A percentile compares a stretch with the other conserved stretches of the same genome.
Evolutionary conservation across 2,329 filamentous ascomycete genomes (phyloP).

Genomic region (Ilyonectria robusta): DNA sequence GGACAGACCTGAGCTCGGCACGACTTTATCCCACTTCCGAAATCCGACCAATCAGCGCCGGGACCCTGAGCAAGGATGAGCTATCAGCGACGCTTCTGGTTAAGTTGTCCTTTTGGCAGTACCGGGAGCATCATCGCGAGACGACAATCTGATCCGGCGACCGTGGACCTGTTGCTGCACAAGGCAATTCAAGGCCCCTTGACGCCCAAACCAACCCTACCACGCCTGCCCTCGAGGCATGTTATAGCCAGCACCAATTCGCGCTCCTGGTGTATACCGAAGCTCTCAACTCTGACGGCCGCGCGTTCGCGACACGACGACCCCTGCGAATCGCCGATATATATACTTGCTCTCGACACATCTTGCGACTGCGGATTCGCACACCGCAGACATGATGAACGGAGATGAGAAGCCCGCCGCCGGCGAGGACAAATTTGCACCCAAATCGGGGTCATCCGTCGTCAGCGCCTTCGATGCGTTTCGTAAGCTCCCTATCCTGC

Average conservation of each 20-base stretch:
- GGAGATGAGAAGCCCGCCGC: conserved; percentile 77
- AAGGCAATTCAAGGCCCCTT: conserved; percentile 28
- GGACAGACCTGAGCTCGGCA: conserved; percentile 34
- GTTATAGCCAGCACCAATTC: conserved; percentile 37
- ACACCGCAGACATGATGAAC: conserved; percentile 72
- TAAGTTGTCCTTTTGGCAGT: conserved; percentile 49
- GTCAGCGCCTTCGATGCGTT: conserved; percentile 97
- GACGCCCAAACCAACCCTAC: conserved; percentile 9
- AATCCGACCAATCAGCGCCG: conserved; percentile 40
- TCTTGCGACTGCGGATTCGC: conserved; percentile 23
- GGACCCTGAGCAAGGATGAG: conserved; percentile 40
- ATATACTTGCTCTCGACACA: conserved; percentile 11
- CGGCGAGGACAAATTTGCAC: conserved; percentile 85
- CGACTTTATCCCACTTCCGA: conserved; percentile 44
- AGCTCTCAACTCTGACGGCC: conserved; percentile 24
- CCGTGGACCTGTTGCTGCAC: conserved; percentile 13
- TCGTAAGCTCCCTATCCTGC: conserved; percentile 71
- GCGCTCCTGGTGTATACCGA: conserved; percentile 39
- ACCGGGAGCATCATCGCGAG: conserved; percentile 33
- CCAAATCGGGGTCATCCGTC: conserved; percentile 70
- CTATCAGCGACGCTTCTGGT: conserved; percentile 43
- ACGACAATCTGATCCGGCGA: conserved; percentile 28
- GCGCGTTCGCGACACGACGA: conserved; percentile 27
- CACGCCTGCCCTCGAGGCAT: conserved; percentile 34
- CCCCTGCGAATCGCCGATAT: conserved; percentile 29